A percentile compares a stretch with the other conserved stretches of the same genome.
phyloP scores from a whole-genome alignment of 257 asterid genomes.

The Thymus mandschuricus region DNA sequence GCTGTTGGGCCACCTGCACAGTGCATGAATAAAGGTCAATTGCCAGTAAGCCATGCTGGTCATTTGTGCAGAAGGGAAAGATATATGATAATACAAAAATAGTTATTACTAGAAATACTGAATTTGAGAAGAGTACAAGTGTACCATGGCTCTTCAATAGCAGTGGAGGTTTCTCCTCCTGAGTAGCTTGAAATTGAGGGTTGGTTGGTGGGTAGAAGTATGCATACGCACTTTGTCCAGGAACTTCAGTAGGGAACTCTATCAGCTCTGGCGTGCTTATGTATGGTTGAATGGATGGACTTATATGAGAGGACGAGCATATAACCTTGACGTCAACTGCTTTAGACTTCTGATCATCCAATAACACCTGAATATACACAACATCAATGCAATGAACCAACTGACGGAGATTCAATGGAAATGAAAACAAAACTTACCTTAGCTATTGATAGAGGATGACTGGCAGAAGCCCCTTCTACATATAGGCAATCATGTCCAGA shows the following conservation, averaged over 20 bases:
- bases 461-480: conserved; percentile 89
- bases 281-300: conserved; percentile 48
- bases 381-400: conserved; percentile 12
- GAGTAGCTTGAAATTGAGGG: conserved; percentile 69
- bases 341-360: conserved; percentile 71
- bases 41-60: background rate
- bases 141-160: conserved; percentile 92
- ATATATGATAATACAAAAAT: background rate
- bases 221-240: conserved; percentile 89
- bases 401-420: background rate
- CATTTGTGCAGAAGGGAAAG: background rate
- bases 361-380: conserved; percentile 61
- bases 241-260: conserved; percentile 88
- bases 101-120: background rate
- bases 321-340: conserved; percentile 62
- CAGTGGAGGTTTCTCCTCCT: conserved; percentile 85
- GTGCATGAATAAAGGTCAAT: conserved; percentile 14
- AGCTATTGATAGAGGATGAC: conserved; percentile 79
- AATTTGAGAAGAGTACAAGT: background rate
- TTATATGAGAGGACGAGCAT: conserved; percentile 75
- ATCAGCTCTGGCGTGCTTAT: conserved; percentile 77
- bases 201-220: conserved; percentile 92
- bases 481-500: conserved; percentile 61
- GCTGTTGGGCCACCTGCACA: conserved; percentile 92
- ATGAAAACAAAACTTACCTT: conserved; percentile 50